A percentile compares a stretch with the other conserved stretches of the same genome.
Evolutionary conservation across 2,329 filamentous ascomycete species (phyloP).

Genomic region (Fusarium dlaminii): DNA sequence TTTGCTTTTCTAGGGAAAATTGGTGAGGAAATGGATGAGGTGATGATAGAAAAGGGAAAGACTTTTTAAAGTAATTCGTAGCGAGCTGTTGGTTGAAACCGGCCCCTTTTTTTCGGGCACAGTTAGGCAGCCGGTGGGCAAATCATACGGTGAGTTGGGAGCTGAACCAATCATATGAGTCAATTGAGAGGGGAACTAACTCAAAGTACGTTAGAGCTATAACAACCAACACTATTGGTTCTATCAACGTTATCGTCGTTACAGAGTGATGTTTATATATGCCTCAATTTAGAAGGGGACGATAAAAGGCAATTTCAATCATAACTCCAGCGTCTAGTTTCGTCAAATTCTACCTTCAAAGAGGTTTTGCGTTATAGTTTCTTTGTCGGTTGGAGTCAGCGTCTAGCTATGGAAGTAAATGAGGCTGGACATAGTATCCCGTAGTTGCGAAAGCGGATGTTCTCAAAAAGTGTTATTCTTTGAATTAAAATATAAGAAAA

Average conservation of each 20-base stretch:
- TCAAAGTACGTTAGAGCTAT: neutral
- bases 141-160: neutral
- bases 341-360: rapidly evolving
- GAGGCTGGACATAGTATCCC: too few species aligned
- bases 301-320: neutral
- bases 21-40: neutral
- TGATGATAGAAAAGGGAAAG: neutral
- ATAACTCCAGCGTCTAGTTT: neutral
- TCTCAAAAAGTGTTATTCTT: too few species aligned
- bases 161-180: rapidly evolving
- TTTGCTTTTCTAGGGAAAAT: rapidly evolving
- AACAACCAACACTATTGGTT: neutral
- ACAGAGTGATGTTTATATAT: neutral
- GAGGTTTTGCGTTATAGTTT: rapidly evolving
- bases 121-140: neutral
- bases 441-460: rapidly evolving
- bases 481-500: rapidly evolving
- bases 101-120: neutral
- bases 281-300: neutral
- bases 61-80: neutral
- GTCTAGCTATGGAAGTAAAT: rapidly evolving
- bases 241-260: neutral
- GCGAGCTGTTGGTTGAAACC: neutral
- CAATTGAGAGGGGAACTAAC: neutral
- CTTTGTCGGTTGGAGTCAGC: too few species aligned